Base-by-base conservation (phyloP, 1,139 yeast genomes). In the Magnusiomyces paraingens region DNA sequence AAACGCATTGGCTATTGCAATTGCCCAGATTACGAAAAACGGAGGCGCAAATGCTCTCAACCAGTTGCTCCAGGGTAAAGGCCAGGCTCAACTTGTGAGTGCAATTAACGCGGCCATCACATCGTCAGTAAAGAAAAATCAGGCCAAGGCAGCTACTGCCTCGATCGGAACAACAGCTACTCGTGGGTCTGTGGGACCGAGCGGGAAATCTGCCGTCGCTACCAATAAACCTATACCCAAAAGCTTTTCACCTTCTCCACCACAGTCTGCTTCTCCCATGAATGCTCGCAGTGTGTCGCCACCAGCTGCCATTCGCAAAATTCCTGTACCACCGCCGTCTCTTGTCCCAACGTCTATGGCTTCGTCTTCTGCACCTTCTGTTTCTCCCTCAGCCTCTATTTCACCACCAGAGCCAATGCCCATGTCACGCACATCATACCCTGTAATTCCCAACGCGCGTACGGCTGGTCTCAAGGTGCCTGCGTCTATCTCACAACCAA, bases 1-100 rank as follows among this genome's bases (percentile, higher is more conserved):
- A n/a, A 90, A 86, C 63, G 96, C 96, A 0, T 76, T 90, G 61
- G 96, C 96, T 2, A 86, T 91, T 71, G 91, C 96, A 0, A 89
- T 90, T 58, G 91, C 95, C 1, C 96, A 86, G 59, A 91, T 91
- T 20, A 96, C 96, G 0, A 85, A 87, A 60, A 84, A 83, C 62
- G 88, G 88, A 29, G 87, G 87, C 62, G 57, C 66, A 18, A 60
- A 61, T 58, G 95, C 91, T 11, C 75, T 86, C 60, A 82, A 86
- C 32, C 84, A 87, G 53, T 58, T 58, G 60, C 77, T 87, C 65
- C 90, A 86, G 63, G 95, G 89, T 58, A 85, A 85, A 63, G 91
- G 93, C 55, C 96, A 96, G 1, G 87, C 84, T 57, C 95, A 88
- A 67, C 81, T 90, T 55, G 87, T 93, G 55, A 83, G 84, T 65